These are phyloP conservation scores for Rhynchospora pubera DNA, from an alignment of 176 grass and related monocot species.

Conservation along the genomic window DNA sequence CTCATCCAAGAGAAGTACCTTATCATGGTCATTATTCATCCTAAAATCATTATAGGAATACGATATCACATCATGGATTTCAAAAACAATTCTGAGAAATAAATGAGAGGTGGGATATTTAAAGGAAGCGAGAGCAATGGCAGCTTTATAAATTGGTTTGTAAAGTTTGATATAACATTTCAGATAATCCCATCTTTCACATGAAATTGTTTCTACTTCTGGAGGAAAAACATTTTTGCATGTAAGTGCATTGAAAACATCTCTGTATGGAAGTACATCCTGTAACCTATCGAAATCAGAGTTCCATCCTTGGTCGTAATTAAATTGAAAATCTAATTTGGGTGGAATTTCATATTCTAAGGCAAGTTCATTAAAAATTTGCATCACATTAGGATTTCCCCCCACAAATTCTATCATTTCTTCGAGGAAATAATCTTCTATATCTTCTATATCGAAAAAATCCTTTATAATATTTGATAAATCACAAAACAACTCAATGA, in stretches of 20 bases:
- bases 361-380: background rate
- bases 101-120: background rate
- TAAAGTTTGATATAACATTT: background rate
- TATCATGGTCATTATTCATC: background rate
- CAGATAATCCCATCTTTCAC: background rate
- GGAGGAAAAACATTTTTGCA: background rate
- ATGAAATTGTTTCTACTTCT: background rate
- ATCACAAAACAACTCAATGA: too few species aligned
- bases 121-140: background rate
- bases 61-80: background rate
- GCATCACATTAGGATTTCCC: background rate
- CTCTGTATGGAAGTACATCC: background rate
- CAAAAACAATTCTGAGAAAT: background rate
- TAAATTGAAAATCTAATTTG: background rate
- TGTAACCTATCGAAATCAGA: too few species aligned
- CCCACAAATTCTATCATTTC: background rate
- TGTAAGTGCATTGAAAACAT: background rate
- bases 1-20: background rate
- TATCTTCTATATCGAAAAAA: too few species aligned
- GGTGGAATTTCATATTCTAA: too few species aligned
- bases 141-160: conserved; percentile 1
- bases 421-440: too few species aligned
- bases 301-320: too few species aligned
- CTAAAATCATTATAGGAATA: background rate
- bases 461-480: too few species aligned